Conservation (phyloP, 352 stramenopile species). For the Globisporangium emineosum region DNA sequence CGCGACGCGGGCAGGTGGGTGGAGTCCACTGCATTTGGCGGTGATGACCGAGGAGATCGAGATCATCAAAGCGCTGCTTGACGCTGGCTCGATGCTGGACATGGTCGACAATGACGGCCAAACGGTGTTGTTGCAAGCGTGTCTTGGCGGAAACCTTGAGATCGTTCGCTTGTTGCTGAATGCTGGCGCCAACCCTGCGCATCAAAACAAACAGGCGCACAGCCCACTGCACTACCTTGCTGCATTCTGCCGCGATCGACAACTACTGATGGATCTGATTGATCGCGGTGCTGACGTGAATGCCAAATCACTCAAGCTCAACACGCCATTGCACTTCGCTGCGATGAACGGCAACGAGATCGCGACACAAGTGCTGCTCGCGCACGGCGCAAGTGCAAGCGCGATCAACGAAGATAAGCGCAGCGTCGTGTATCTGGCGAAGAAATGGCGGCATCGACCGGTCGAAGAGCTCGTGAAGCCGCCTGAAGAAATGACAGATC, state of each 20-base stretch:
- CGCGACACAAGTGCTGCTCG: constrained; percentile 49
- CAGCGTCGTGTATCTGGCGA: constrained; percentile 69
- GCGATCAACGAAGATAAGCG: constrained; percentile 76
- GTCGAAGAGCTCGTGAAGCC: constrained; percentile 58
- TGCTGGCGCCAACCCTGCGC: constrained; percentile 46
- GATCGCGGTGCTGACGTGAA: constrained; percentile 54
- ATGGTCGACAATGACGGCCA: constrained; percentile 58
- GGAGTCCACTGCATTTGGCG: constrained; percentile 60
- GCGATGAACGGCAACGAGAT: constrained; percentile 78
- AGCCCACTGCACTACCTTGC: constrained; percentile 63
- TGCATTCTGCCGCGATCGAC: constrained; percentile 53
- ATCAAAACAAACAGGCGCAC: constrained; percentile 71
- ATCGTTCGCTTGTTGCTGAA: constrained; percentile 46
- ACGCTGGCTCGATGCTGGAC: constrained; percentile 49
- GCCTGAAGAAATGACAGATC: constrained; percentile 27
- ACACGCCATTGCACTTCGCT: constrained; percentile 73
- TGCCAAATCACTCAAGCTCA: constrained; percentile 67
- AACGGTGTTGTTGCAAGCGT: constrained; percentile 56
- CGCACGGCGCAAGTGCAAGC: constrained; percentile 54
- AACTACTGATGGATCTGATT: constrained; percentile 49
- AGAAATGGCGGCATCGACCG: constrained; percentile 65
- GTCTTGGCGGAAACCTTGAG: constrained; percentile 46
- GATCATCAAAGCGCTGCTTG: constrained; percentile 43
- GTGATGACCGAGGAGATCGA: constrained; percentile 54
- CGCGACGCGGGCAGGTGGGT: constrained; percentile 40